These are phyloP conservation scores for Septoria linicola DNA, from an alignment of 2,329 filamentous ascomycete species.

Conservation along the genomic window DNA sequence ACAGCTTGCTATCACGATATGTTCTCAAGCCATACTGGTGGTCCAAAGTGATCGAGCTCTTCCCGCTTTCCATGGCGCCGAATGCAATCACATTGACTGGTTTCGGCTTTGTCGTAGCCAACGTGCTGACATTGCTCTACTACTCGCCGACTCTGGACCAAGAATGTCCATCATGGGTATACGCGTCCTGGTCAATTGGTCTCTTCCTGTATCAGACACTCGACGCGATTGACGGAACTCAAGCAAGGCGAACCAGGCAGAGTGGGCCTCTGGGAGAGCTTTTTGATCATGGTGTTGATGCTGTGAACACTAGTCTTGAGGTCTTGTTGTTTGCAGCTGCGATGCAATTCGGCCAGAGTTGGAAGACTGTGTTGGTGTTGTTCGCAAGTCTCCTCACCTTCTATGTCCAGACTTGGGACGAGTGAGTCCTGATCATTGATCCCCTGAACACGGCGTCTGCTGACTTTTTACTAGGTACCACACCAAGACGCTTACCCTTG, in stretches of 20 bases:
- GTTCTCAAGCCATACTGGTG: slow-evolving; percentile 97
- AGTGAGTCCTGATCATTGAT: slow-evolving; percentile 64
- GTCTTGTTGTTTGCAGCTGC: slow-evolving; percentile 87
- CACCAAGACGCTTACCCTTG: slow-evolving; percentile 90
- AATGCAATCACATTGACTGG: slow-evolving; percentile 80
- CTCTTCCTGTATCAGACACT: slow-evolving; percentile 98
- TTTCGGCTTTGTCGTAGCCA: slow-evolving; percentile 84
- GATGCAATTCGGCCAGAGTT: slow-evolving; percentile 90
- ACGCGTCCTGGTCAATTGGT: slow-evolving; percentile 84
- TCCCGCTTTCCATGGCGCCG: slow-evolving; percentile 90
- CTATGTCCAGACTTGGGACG: slow-evolving; percentile 38
- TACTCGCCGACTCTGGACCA: slow-evolving; percentile 92
- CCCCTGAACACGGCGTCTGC: slow-evolving; percentile 66
- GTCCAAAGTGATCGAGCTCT: slow-evolving; percentile 87
- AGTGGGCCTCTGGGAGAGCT: slow-evolving; percentile 92
- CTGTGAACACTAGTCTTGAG: slow-evolving; percentile 92
- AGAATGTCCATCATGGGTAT: slow-evolving; percentile 94
- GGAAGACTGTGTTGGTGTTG: slow-evolving; percentile 79
- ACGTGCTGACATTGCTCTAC: slow-evolving; percentile 89
- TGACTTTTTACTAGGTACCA: slow-evolving; percentile 68
- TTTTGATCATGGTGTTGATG: slow-evolving; percentile 97
- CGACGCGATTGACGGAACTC: slow-evolving; percentile 91
- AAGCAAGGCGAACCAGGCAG: slow-evolving; percentile 89
- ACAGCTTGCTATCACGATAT: slow-evolving; percentile 85
- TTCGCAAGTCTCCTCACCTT: slow-evolving; percentile 71